phyloP scores from a whole-genome alignment of 2,329 filamentous ascomycete genomes.

The Alternaria sp. region DNA sequence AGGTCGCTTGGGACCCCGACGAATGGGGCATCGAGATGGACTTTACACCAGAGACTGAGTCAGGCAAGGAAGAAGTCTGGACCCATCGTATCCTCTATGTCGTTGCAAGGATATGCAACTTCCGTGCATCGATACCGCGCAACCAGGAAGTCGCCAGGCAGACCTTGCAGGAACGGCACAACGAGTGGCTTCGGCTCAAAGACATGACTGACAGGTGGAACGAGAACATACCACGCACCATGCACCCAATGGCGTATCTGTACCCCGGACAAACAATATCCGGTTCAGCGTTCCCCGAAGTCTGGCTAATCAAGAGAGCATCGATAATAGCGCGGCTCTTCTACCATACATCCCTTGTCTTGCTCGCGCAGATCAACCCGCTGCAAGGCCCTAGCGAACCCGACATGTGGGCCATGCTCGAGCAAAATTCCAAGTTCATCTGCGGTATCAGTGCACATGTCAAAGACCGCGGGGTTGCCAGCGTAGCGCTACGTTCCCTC shows the following conservation, averaged over 20 bases:
- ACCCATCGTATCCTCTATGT: constrained; percentile 89
- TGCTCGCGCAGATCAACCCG: constrained; percentile 82
- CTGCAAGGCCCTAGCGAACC: constrained; percentile 64
- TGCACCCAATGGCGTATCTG: constrained; percentile 84
- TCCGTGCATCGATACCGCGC: constrained; percentile 72
- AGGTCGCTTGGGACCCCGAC: constrained; percentile 86
- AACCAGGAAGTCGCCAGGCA: constrained; percentile 66
- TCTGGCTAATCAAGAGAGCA: constrained; percentile 85
- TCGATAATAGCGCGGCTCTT: constrained; percentile 84
- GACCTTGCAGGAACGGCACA: constrained; percentile 68
- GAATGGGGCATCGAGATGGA: constrained; percentile 87
- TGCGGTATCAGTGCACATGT: constrained; percentile 89
- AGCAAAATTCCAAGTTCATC: constrained; percentile 80
- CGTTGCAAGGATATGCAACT: constrained; percentile 85
- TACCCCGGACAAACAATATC: constrained; percentile 69
- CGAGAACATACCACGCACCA: constrained; percentile 76
- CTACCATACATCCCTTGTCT: constrained; percentile 84
- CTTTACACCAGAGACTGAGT: constrained; percentile 63
- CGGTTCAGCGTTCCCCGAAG: constrained; percentile 81
- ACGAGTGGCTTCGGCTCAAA: constrained; percentile 82
- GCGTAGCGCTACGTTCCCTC: constrained; percentile 78
- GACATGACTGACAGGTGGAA: constrained; percentile 85
- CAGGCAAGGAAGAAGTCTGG: constrained; percentile 80
- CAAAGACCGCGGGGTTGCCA: constrained; percentile 79
- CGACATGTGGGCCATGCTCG: constrained; percentile 73